Evolutionary conservation across 2,329 filamentous ascomycete genomes (phyloP).

Genomic region (Colletotrichum limetticola): DNA sequence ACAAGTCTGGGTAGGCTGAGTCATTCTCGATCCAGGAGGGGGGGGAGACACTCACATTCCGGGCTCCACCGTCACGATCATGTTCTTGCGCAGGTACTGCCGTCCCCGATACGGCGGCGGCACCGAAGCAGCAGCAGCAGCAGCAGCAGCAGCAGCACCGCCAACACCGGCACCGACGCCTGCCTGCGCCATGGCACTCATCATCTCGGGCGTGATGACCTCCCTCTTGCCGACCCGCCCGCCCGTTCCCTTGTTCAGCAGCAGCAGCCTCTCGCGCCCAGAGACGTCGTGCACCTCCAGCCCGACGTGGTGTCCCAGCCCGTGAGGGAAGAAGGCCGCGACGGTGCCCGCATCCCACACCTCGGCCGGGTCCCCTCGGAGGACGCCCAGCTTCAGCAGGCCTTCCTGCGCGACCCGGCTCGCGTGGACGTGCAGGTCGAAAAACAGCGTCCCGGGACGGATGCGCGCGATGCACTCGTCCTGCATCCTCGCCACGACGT

Average conservation of each 20-base stretch:
- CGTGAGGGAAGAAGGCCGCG: constrained; percentile 74
- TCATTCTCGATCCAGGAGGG: neutral
- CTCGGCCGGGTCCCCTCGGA: constrained; percentile 70
- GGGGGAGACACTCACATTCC: constrained; percentile 63
- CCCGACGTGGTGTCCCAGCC: constrained; percentile 73
- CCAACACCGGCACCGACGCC: constrained; percentile 17
- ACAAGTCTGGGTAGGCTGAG: neutral
- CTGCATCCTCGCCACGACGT: constrained; percentile 85
- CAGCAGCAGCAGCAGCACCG: constrained; percentile 2
- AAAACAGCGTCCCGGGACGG: constrained; percentile 75
- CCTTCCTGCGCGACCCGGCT: constrained; percentile 78
- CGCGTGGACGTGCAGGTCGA: constrained; percentile 78
- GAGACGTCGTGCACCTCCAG: constrained; percentile 72
- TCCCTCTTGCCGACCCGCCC: constrained; percentile 53
- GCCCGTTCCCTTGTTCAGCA: constrained; percentile 39
- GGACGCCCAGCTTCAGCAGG: constrained; percentile 76
- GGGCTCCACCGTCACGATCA: constrained; percentile 84
- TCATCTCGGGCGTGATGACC: constrained; percentile 49
- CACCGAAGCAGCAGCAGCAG: constrained; percentile 5
- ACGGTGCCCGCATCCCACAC: constrained; percentile 64
- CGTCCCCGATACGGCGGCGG: constrained; percentile 45
- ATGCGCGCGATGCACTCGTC: constrained; percentile 75
- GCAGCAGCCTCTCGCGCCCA: constrained; percentile 51
- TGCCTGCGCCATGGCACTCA: constrained; percentile 42
- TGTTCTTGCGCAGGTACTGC: constrained; percentile 64